These are phyloP conservation scores for Sugiyamaella marilandica DNA, from an alignment of 805 yeast species.

Conservation along the genomic window DNA sequence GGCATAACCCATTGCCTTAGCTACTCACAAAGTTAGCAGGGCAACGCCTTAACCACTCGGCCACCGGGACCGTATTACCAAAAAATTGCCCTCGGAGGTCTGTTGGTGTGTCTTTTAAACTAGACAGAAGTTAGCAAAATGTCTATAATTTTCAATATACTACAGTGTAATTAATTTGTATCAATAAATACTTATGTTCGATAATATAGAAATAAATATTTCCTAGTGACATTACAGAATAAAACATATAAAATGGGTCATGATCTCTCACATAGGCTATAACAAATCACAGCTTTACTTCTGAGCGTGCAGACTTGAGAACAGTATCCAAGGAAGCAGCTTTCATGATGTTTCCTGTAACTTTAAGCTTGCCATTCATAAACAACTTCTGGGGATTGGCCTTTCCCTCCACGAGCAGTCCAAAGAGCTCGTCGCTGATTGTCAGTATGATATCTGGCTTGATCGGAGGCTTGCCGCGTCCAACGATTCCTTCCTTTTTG, in stretches of 20 bases:
- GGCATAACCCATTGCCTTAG: conserved; percentile 82
- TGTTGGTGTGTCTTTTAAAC: too few relatives aligned
- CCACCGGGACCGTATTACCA: conserved; percentile 53
- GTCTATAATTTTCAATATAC: too few relatives aligned
- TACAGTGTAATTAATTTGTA: too few relatives aligned
- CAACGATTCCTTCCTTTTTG: conserved; percentile 52
- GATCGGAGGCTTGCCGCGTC: conserved; percentile 40
- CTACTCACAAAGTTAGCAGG: conserved; percentile 53
- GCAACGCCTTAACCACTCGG: conserved; percentile 94
- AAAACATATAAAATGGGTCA: too few relatives aligned
- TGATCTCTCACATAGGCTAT: background rate
- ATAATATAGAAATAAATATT: too few relatives aligned
- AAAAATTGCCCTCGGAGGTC: too few relatives aligned
- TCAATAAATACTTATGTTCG: too few relatives aligned
- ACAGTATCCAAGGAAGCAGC: conserved; percentile 72
- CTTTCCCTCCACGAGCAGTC: conserved; percentile 67
- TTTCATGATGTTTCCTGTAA: conserved; percentile 87
- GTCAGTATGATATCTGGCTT: conserved; percentile 61
- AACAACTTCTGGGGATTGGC: conserved; percentile 81
- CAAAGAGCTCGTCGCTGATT: conserved; percentile 64
- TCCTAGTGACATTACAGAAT: too few relatives aligned
- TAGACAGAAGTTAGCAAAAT: too few relatives aligned
- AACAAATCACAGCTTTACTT: conserved; percentile 39
- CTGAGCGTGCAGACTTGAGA: conserved; percentile 49
- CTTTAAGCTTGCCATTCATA: conserved; percentile 77